Conservation (phyloP, 192 early-diverging fungal genomes). For the Gaertneriomyces semiglobifer region DNA sequence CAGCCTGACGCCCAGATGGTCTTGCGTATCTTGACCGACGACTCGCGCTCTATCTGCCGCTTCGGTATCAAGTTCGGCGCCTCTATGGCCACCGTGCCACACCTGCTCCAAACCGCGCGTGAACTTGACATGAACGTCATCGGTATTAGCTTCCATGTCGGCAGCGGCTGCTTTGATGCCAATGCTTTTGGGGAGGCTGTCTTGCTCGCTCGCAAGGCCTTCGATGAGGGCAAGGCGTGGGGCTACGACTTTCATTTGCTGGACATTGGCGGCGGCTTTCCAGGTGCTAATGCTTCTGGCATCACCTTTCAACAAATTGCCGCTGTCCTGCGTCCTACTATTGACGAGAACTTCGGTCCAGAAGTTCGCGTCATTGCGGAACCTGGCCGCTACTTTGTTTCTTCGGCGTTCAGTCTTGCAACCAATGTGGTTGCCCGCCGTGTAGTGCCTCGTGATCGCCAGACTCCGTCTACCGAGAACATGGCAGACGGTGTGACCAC, state of each 20-base stretch:
- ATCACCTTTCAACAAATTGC: conserved; percentile 85
- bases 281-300: conserved; percentile 72
- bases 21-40: conserved; percentile 93
- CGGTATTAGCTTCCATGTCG: conserved; percentile 94
- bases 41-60: conserved; percentile 86
- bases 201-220: conserved; percentile 73
- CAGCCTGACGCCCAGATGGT: conserved; percentile 83
- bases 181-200: conserved; percentile 89
- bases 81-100: conserved; percentile 59
- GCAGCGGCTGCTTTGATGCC: conserved; percentile 89
- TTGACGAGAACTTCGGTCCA: conserved; percentile 77
- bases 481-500: conserved; percentile 1
- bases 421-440: conserved; percentile 91
- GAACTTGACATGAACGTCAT: conserved; percentile 82
- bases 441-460: conserved; percentile 52
- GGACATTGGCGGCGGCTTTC: conserved; percentile 91
- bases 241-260: conserved; percentile 66
- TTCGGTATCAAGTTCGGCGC: conserved; percentile 98
- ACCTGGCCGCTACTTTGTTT: conserved; percentile 95
- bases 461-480: not conserved
- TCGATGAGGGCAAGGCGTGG: conserved; percentile 75
- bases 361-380: conserved; percentile 93
- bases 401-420: conserved; percentile 89
- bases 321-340: conserved; percentile 66
- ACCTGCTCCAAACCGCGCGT: conserved; percentile 71